phyloP scores from a whole-genome alignment of 2,329 filamentous ascomycete genomes.

The Calonectria naviculata region DNA sequence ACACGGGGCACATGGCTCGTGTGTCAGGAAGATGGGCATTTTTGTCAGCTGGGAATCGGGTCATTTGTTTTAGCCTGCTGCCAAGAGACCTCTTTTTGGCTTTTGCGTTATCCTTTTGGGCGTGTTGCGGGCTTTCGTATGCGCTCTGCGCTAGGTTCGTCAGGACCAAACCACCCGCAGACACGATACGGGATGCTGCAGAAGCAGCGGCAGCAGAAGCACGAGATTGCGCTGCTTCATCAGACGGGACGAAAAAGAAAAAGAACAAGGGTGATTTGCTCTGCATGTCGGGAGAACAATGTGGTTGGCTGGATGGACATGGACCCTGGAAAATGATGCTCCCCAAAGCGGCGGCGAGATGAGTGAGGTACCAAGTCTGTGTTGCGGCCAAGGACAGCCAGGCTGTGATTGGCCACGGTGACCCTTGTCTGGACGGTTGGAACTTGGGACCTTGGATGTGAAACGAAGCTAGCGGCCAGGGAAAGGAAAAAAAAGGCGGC shows the following conservation, averaged over 20 bases:
- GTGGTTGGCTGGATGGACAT: constrained; percentile 6
- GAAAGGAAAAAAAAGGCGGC: constrained; percentile 6
- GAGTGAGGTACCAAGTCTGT: background rate
- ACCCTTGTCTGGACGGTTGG: constrained; percentile 11
- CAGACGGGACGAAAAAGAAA: background rate
- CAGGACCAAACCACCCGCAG: too few relatives aligned
- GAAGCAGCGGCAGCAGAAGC: background rate
- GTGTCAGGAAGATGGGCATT: constrained; percentile 1
- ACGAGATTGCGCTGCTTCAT: background rate
- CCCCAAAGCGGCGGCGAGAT: background rate
- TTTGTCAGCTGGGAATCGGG: background rate
- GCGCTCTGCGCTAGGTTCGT: background rate
- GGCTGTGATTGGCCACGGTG: constrained; percentile 6
- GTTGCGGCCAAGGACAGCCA: background rate
- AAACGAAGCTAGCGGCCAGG: constrained; percentile 16
- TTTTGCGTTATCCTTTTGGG: background rate
- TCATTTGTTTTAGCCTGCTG: constrained; percentile 3
- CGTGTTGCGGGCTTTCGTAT: background rate
- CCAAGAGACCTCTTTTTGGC: background rate
- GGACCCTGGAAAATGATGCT: background rate
- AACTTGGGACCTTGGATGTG: constrained; percentile 9
- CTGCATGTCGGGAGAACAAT: background rate
- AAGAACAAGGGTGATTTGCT: background rate
- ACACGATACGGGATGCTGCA: background rate
- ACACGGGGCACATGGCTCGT: constrained; percentile 15